Percentiles rank a stretch among this genome's conserved stretches.
Evolutionary conservation across 2,329 filamentous ascomycete genomes (phyloP).

Genomic region (Aspergillus fructus): DNA sequence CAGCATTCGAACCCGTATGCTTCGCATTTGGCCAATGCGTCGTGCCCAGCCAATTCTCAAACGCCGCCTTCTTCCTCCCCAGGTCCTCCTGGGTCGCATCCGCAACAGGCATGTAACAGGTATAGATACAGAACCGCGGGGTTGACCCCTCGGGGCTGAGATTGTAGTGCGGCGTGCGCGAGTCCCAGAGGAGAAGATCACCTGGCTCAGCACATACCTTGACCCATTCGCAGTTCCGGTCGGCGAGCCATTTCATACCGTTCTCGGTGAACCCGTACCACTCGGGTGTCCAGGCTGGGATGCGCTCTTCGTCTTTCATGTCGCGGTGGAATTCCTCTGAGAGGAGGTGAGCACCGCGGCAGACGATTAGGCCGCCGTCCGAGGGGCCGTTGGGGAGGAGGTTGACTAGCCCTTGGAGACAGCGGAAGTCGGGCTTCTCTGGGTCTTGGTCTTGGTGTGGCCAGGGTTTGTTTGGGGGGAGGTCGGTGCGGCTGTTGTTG

Average conservation of each 20-base stretch:
- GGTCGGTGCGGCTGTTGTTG: slow-evolving; percentile 1
- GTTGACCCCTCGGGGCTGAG: slow-evolving; percentile 30
- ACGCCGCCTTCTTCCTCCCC: slow-evolving; percentile 43
- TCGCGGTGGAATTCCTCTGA: slow-evolving; percentile 32
- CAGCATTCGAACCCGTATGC: slow-evolving; percentile 23
- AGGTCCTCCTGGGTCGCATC: slow-evolving; percentile 44
- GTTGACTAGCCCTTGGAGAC: slow-evolving; percentile 52
- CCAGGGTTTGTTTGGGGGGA: slow-evolving; percentile 41
- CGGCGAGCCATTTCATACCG: slow-evolving; percentile 34
- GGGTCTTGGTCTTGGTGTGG: slow-evolving; percentile 50
- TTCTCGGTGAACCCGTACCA: slow-evolving; percentile 31
- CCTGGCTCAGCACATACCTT: slow-evolving; percentile 46
- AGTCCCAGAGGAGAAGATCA: slow-evolving; percentile 46
- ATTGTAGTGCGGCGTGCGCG: slow-evolving; percentile 41
- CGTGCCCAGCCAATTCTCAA: slow-evolving; percentile 39
- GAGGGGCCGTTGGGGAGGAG: slow-evolving; percentile 35
- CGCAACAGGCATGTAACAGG: slow-evolving; percentile 43
- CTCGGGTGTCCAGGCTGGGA: slow-evolving; percentile 28
- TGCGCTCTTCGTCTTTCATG: slow-evolving; percentile 28
- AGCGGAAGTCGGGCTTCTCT: slow-evolving; percentile 48
- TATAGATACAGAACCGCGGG: slow-evolving; percentile 39
- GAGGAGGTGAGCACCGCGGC: slow-evolving; percentile 29
- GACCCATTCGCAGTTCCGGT: slow-evolving; percentile 28
- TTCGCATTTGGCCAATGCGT: slow-evolving; percentile 41
- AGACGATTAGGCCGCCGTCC: slow-evolving; percentile 41